Conservation (phyloP, 2,329 filamentous ascomycete species). For the Hypoxylon sp. region DNA sequence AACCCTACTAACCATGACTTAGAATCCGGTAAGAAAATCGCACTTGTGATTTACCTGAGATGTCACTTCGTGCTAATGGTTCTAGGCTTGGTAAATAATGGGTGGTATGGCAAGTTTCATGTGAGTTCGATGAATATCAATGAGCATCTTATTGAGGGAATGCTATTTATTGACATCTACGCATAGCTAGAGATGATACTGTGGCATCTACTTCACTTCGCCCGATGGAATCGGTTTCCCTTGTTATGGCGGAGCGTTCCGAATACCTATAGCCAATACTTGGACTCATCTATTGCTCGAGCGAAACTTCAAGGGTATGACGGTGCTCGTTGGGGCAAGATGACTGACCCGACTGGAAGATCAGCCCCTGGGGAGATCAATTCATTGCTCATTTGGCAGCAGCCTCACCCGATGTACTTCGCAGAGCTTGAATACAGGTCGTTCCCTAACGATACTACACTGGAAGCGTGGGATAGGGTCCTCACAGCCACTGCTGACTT, state of each 20-base stretch:
- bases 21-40: conserved; percentile 40
- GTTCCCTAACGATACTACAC: conserved; percentile 59
- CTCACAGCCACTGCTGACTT: conserved; percentile 69
- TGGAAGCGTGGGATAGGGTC: conserved; percentile 68
- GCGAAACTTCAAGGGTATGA: conserved; percentile 60
- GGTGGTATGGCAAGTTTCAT: conserved; percentile 71
- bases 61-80: conserved; percentile 24
- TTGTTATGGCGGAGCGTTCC: conserved; percentile 63
- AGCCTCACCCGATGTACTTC: conserved; percentile 73
- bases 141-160: neutral
- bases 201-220: conserved; percentile 68
- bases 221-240: conserved; percentile 64
- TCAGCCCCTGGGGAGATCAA: conserved; percentile 74
- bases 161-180: conserved; percentile 10
- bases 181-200: conserved; percentile 66
- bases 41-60: conserved; percentile 42
- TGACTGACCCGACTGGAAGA: conserved; percentile 70
- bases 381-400: conserved; percentile 73
- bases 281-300: conserved; percentile 57
- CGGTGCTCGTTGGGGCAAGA: conserved; percentile 66
- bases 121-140: conserved; percentile 45
- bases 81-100: conserved; percentile 66
- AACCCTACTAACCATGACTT: conserved; percentile 13
- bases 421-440: conserved; percentile 69
- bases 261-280: conserved; percentile 63